These are phyloP conservation scores for Uronychia setigera DNA, from an alignment of 73 alveolate species.

Conservation along the genomic window DNA sequence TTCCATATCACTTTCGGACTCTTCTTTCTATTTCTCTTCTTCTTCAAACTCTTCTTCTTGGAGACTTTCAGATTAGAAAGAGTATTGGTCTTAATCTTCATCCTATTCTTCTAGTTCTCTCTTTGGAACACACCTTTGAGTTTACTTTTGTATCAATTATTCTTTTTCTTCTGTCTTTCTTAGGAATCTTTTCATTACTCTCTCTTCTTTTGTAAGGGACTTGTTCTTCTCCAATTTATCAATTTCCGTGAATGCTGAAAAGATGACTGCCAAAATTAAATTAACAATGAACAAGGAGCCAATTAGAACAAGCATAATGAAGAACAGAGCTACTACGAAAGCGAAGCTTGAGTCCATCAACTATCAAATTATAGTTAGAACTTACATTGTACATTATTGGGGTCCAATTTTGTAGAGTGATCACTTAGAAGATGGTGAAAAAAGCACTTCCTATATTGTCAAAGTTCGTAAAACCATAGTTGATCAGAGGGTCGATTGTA, in stretches of 20 bases:
- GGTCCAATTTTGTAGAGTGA: constrained; percentile 65
- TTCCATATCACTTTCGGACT: too few relatives aligned
- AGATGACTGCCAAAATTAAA: constrained; percentile 71
- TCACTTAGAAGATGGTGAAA: constrained; percentile 60
- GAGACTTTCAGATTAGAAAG: too few relatives aligned
- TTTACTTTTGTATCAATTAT: too few relatives aligned
- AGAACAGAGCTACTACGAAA: constrained; percentile 38
- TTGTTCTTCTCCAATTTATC: constrained; percentile 6
- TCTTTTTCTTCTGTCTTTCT: too few relatives aligned
- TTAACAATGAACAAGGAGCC: constrained; percentile 69
- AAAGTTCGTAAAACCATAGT: constrained; percentile 52
- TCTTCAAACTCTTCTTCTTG: too few relatives aligned
- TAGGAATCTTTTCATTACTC: too few relatives aligned
- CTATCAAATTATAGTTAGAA: constrained; percentile 2
- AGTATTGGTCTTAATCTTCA: too few relatives aligned
- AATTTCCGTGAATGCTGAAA: neutral
- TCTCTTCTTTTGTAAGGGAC: too few relatives aligned
- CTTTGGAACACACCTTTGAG: too few relatives aligned
- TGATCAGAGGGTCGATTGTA: constrained; percentile 18
- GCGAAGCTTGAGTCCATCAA: constrained; percentile 51
- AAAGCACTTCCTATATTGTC: constrained; percentile 65
- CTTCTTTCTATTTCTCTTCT: too few relatives aligned
- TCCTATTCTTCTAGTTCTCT: too few relatives aligned
- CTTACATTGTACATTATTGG: constrained; percentile 38
- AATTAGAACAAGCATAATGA: constrained; percentile 18